Evolutionary conservation across 2,329 filamentous ascomycete genomes (phyloP).

Genomic region (Xylariaceae sp.): DNA sequence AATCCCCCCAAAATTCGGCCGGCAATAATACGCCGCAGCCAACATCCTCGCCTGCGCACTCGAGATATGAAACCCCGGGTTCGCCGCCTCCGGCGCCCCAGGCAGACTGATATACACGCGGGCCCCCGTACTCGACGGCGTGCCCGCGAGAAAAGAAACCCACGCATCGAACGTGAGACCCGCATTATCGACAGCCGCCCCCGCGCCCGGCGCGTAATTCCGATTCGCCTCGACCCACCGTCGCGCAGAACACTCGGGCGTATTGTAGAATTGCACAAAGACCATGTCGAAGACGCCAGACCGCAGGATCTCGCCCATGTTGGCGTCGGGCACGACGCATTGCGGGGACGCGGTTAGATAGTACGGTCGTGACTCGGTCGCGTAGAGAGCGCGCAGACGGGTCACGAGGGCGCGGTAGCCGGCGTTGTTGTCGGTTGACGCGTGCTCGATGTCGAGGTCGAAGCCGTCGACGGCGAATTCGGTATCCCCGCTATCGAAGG

Average conservation of each 20-base stretch:
- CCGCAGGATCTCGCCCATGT: slow-evolving; percentile 24
- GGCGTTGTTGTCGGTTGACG: slow-evolving; percentile 25
- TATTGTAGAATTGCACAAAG: slow-evolving; percentile 49
- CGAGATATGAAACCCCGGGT: slow-evolving; percentile 32
- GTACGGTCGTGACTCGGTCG: slow-evolving; percentile 18
- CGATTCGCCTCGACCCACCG: slow-evolving; percentile 29
- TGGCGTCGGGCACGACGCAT: slow-evolving; percentile 39
- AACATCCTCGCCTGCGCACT: slow-evolving; percentile 34
- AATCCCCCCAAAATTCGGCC: slow-evolving; percentile 40
- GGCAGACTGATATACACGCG: slow-evolving; percentile 43
- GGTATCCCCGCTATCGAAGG: slow-evolving; percentile 25
- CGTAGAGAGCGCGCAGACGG: slow-evolving; percentile 24
- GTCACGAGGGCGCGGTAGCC: slow-evolving; percentile 29
- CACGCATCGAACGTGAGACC: slow-evolving; percentile 42
- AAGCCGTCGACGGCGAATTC: slow-evolving; percentile 30
- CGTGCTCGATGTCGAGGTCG: slow-evolving; percentile 32
- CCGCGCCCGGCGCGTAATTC: slow-evolving; percentile 24
- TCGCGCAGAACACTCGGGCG: slow-evolving; percentile 33
- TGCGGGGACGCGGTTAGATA: slow-evolving; percentile 42
- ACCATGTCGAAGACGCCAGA: slow-evolving; percentile 36
- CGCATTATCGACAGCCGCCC: slow-evolving; percentile 13
- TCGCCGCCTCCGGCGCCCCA: slow-evolving; percentile 27
- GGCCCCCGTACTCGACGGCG: slow-evolving; percentile 35
- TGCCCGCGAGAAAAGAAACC: slow-evolving; percentile 33
- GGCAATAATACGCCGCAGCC: slow-evolving; percentile 36